A percentile compares a stretch with the other conserved stretches of the same genome.
Evolutionary conservation across 225 moss, liverwort and hornwort genomes (phyloP).

Genomic region (Pseudisothecium myosuroides): DNA sequence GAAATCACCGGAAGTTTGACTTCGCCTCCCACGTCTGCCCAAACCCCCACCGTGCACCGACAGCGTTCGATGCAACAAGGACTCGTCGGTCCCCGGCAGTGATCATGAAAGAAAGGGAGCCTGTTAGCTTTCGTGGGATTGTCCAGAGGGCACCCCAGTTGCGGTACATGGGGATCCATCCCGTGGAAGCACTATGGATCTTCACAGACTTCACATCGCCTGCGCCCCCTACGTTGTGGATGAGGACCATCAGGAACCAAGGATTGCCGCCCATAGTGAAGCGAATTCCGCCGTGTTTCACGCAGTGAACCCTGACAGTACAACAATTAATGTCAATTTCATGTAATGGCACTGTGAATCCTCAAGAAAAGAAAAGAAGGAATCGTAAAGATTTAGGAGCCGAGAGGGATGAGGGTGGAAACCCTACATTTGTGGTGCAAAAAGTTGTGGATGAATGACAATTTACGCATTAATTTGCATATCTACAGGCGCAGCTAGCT

Average conservation of each 20-base stretch:
- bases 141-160: slow-evolving; percentile 44
- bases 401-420: background rate
- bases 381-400: background rate
- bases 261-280: slow-evolving; percentile 57
- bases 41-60: slow-evolving; percentile 16
- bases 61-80: background rate
- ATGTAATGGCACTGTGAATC: background rate
- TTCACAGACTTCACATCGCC: slow-evolving; percentile 32
- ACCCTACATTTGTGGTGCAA: background rate
- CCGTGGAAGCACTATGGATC: slow-evolving; percentile 1
- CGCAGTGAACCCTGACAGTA: background rate
- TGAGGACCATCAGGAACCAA: slow-evolving; percentile 52
- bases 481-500: background rate
- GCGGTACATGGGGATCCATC: slow-evolving; percentile 37
- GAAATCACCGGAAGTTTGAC: background rate
- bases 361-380: background rate
- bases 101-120: slow-evolving; percentile 31
- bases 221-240: slow-evolving; percentile 59
- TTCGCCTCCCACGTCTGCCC: slow-evolving; percentile 46
- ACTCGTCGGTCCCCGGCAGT: slow-evolving; percentile 4
- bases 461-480: background rate
- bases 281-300: slow-evolving; percentile 34
- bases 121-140: background rate
- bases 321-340: background rate
- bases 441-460: background rate